Percentiles rank a stretch among this genome's conserved stretches.
phyloP scores from a whole-genome alignment of 2,329 filamentous ascomycete genomes.

The Torrubiellomyces zombiae region DNA sequence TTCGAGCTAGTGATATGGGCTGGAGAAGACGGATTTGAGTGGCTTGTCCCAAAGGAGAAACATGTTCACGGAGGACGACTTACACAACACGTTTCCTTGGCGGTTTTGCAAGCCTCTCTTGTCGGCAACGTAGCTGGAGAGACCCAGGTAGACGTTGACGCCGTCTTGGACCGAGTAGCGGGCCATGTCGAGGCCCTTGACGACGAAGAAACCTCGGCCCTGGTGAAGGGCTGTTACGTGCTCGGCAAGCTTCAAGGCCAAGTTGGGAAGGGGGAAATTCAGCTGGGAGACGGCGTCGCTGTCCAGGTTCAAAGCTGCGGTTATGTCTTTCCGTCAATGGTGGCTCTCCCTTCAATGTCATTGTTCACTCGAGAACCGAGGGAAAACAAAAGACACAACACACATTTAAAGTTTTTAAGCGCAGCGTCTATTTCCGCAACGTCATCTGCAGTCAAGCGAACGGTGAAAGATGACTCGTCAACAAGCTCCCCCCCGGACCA shows the following conservation, averaged over 20 bases:
- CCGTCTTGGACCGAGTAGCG: conserved; percentile 35
- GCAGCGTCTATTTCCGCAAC: background rate
- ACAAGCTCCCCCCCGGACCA: conserved; percentile 10
- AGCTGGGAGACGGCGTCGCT: conserved; percentile 18
- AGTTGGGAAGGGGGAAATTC: conserved; percentile 23
- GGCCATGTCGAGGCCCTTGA: conserved; percentile 33
- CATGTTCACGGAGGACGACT: conserved; percentile 8
- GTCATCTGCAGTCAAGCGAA: conserved; percentile 5
- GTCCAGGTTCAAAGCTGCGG: conserved; percentile 15
- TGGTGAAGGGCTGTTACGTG: conserved; percentile 20
- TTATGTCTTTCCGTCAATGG: background rate
- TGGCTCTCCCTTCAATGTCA: conserved; percentile 11
- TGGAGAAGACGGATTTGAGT: conserved; percentile 10
- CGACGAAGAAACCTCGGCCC: conserved; percentile 32
- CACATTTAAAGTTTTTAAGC: conserved; percentile 1
- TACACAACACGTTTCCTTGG: conserved; percentile 30
- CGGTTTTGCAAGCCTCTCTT: conserved; percentile 32
- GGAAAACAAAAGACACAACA: too few species aligned
- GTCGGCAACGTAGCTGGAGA: conserved; percentile 38
- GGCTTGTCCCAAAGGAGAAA: background rate
- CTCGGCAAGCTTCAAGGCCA: conserved; percentile 17
- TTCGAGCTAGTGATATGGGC: conserved; percentile 31
- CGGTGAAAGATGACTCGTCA: conserved; percentile 5
- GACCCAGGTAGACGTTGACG: conserved; percentile 35
- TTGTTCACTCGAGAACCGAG: conserved; percentile 10